Conservation (phyloP, 805 yeast species). For the Zygosaccharomyces rouxii region DNA sequence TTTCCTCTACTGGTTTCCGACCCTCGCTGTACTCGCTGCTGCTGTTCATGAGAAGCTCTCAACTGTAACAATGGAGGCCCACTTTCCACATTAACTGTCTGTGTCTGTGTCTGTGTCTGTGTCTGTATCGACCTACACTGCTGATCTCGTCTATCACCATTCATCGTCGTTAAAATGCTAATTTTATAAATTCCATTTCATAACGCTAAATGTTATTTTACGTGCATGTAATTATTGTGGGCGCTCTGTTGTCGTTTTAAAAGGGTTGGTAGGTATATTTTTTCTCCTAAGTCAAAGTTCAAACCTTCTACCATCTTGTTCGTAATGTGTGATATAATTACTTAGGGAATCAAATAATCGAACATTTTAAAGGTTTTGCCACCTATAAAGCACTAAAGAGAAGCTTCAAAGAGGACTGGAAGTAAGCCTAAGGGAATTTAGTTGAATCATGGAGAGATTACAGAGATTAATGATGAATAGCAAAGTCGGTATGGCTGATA, state of each 20-base stretch:
- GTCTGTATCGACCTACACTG: slow-evolving; percentile 16
- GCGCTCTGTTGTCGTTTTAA: not conserved
- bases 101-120: slow-evolving; percentile 24
- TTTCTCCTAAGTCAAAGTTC: too few relatives aligned
- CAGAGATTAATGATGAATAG: slow-evolving; percentile 41
- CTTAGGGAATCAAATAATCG: not conserved
- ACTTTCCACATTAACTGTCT: slow-evolving; percentile 21
- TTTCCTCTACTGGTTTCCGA: slow-evolving; percentile 6
- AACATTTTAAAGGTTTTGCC: not conserved
- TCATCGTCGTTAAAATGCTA: not conserved
- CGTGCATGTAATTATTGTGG: too few relatives aligned
- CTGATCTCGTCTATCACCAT: slow-evolving; percentile 6
- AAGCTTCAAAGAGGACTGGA: not conserved
- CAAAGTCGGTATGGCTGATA: slow-evolving; percentile 50
- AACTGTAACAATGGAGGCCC: slow-evolving; percentile 27
- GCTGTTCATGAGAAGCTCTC: slow-evolving; percentile 17
- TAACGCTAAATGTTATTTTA: not conserved
- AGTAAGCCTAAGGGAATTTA: not conserved
- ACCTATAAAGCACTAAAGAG: not conserved
- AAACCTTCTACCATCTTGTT: not conserved
- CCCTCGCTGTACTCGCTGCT: slow-evolving; percentile 4
- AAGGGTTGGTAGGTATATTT: not conserved
- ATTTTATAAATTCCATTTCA: not conserved
- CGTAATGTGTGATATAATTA: not conserved
- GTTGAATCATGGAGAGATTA: slow-evolving; percentile 37